Percentiles rank a stretch among this genome's conserved stretches.
These are phyloP conservation scores for Suillus bovinus DNA, from an alignment of 768 basidiomycete species.

Conservation along the genomic window DNA sequence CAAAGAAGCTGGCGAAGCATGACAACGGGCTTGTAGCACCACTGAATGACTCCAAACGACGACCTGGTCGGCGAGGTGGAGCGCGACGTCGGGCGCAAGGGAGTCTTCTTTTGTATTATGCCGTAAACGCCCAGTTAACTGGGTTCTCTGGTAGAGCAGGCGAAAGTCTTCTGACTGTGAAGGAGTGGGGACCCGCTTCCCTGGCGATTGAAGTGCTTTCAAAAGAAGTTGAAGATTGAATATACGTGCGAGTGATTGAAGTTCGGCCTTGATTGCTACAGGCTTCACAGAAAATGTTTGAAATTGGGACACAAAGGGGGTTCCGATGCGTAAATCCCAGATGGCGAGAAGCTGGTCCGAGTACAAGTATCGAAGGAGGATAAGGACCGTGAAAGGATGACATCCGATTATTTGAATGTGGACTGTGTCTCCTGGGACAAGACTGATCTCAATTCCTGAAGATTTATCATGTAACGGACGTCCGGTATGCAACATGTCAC, in stretches of 20 bases:
- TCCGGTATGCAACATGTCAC: constrained; percentile 40
- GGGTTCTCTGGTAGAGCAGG: constrained; percentile 43
- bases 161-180: constrained; percentile 53
- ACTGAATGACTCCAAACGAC: constrained; percentile 68
- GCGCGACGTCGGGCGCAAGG: constrained; percentile 63
- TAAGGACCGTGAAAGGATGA: constrained; percentile 65
- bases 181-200: constrained; percentile 52
- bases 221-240: constrained; percentile 59
- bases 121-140: constrained; percentile 9
- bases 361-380: constrained; percentile 86
- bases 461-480: constrained; percentile 27
- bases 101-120: constrained; percentile 23
- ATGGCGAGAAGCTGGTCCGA: constrained; percentile 79
- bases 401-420: constrained; percentile 52
- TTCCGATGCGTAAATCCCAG: constrained; percentile 76
- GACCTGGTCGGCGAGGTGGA: constrained; percentile 63
- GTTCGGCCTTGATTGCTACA: constrained; percentile 57
- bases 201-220: constrained; percentile 56
- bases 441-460: constrained; percentile 33
- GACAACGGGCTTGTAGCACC: constrained; percentile 79
- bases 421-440: constrained; percentile 8
- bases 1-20: constrained; percentile 87
- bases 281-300: constrained; percentile 41
- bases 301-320: constrained; percentile 43
- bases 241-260: constrained; percentile 56